Evolutionary conservation across 352 stramenopile species (phyloP).

Genomic region (Globisporangium lucens): DNA sequence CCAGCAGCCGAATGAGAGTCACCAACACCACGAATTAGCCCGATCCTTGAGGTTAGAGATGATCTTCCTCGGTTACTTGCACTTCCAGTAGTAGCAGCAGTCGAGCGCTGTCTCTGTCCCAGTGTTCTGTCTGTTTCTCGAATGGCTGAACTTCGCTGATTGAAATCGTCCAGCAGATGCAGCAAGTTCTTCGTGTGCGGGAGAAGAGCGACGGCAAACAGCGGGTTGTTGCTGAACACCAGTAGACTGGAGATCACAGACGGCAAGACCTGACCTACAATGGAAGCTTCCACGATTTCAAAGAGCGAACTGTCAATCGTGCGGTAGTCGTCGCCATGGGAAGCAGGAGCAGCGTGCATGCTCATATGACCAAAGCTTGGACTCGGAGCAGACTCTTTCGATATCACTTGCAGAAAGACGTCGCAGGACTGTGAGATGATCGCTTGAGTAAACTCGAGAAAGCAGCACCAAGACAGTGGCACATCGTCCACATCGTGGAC

Average conservation of each 20-base stretch:
- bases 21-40: neutral
- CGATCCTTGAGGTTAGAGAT: neutral
- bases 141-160: slow-evolving; percentile 20
- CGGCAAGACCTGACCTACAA: slow-evolving; percentile 57
- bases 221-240: slow-evolving; percentile 49
- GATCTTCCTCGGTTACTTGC: neutral
- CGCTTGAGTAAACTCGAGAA: slow-evolving; percentile 38
- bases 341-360: neutral
- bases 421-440: slow-evolving; percentile 31
- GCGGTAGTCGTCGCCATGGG: neutral
- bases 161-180: slow-evolving; percentile 45
- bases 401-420: slow-evolving; percentile 27
- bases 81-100: neutral
- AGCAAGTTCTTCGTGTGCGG: slow-evolving; percentile 43
- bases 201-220: slow-evolving; percentile 51
- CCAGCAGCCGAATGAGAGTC: neutral
- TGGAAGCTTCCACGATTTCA: slow-evolving; percentile 31
- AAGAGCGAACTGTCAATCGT: slow-evolving; percentile 15
- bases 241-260: slow-evolving; percentile 51
- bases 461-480: slow-evolving; percentile 42
- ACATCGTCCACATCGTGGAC: slow-evolving; percentile 20
- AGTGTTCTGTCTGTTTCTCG: slow-evolving; percentile 26
- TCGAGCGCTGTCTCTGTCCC: slow-evolving; percentile 15
- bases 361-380: slow-evolving; percentile 20
- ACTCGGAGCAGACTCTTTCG: slow-evolving; percentile 25